Conservation (phyloP, 2,329 filamentous ascomycete species). For the Falciphora oryzae region DNA sequence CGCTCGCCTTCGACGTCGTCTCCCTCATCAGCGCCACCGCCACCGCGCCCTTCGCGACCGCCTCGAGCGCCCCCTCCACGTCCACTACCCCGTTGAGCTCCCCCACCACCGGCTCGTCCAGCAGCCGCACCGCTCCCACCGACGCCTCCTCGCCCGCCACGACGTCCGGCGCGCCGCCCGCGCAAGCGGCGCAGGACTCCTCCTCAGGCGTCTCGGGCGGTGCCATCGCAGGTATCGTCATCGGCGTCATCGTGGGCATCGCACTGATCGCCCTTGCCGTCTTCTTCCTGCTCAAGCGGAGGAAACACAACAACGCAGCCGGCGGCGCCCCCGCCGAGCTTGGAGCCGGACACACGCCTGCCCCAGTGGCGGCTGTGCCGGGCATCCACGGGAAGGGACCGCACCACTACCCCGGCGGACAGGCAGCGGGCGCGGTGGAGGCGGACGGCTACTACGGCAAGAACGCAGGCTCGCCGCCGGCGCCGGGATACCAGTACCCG, state of each 20-base stretch:
- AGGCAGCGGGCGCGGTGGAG: too few relatives aligned
- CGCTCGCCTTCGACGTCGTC: conserved; percentile 13
- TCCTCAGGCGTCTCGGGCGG: background rate
- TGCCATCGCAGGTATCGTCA: conserved; percentile 6
- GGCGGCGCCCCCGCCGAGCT: background rate
- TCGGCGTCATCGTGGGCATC: conserved; percentile 5
- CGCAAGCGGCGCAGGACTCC: background rate
- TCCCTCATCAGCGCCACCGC: conserved; percentile 12
- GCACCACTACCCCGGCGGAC: too few relatives aligned
- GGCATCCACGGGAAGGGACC: too few relatives aligned
- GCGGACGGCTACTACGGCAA: too few relatives aligned
- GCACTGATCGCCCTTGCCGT: conserved; percentile 10
- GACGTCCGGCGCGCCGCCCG: background rate
- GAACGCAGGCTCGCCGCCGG: too few relatives aligned
- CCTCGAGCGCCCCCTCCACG: background rate
- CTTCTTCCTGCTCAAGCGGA: conserved; percentile 12
- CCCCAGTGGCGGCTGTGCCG: too few relatives aligned
- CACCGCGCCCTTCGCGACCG: conserved; percentile 5
- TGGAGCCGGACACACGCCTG: too few relatives aligned
- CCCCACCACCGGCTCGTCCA: too few relatives aligned
- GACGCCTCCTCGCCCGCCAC: background rate
- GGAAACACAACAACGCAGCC: conserved; percentile 7
- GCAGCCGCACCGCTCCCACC: background rate
- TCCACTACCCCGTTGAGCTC: background rate
- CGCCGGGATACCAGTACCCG: too few relatives aligned